A percentile compares a stretch with the other conserved stretches of the same genome.
Evolutionary conservation across 768 basidiomycete genomes (phyloP).

Genomic region (Hortiboletus flavorubellus): DNA sequence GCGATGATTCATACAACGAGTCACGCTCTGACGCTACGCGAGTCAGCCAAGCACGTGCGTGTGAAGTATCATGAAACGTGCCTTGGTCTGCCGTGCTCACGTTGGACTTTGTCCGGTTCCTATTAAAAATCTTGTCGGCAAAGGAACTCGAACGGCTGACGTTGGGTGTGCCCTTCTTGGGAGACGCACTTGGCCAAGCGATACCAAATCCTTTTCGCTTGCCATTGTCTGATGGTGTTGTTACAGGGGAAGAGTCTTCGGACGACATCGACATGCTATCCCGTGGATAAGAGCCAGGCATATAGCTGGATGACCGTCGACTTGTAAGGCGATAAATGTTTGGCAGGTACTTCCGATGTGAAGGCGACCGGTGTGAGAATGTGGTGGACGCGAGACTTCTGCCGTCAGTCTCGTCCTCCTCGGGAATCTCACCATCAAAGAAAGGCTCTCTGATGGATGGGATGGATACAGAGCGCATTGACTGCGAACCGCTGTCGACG

Average conservation of each 20-base stretch:
- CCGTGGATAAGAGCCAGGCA: slow-evolving; percentile 45
- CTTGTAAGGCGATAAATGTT: slow-evolving; percentile 45
- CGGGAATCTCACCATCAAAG: slow-evolving; percentile 20
- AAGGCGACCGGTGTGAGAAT: slow-evolving; percentile 50
- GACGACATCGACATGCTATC: slow-evolving; percentile 65
- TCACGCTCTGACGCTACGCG: slow-evolving; percentile 19
- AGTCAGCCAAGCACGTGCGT: neutral
- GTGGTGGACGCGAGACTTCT: slow-evolving; percentile 36
- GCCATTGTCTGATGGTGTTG: slow-evolving; percentile 53
- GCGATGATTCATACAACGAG: slow-evolving; percentile 28
- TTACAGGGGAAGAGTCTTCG: slow-evolving; percentile 61
- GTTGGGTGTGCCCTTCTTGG: slow-evolving; percentile 46
- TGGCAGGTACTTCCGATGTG: slow-evolving; percentile 44
- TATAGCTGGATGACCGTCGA: slow-evolving; percentile 37
- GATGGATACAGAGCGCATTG: slow-evolving; percentile 29
- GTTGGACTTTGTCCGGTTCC: slow-evolving; percentile 52
- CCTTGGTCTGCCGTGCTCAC: slow-evolving; percentile 45
- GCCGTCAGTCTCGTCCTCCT: slow-evolving; percentile 29
- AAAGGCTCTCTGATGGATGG: slow-evolving; percentile 30
- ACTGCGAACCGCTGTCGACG: slow-evolving; percentile 20
- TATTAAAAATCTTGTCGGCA: slow-evolving; percentile 56
- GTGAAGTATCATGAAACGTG: slow-evolving; percentile 27
- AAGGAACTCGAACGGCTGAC: slow-evolving; percentile 54
- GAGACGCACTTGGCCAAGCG: slow-evolving; percentile 47
- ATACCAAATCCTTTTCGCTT: slow-evolving; percentile 33